Evolutionary conservation across 1,284 basidiomycete species (phyloP).

Genomic region (Boletellus deceptivus): DNA sequence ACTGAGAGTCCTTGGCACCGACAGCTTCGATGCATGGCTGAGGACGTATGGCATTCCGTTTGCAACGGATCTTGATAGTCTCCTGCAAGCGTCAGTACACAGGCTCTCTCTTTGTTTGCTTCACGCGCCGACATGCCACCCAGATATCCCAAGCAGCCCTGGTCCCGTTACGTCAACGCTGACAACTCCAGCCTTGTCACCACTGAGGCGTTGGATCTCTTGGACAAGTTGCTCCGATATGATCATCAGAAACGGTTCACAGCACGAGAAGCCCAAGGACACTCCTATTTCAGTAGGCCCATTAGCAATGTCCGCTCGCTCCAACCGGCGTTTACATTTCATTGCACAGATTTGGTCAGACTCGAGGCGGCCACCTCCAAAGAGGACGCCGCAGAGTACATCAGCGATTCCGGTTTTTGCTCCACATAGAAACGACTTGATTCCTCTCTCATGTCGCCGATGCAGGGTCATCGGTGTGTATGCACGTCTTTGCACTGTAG

Average conservation of each 20-base stretch:
- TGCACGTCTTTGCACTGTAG: not conserved
- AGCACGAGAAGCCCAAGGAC: slow-evolving; percentile 73
- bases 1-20: slow-evolving; percentile 83
- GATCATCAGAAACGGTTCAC: slow-evolving; percentile 85
- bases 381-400: slow-evolving; percentile 49
- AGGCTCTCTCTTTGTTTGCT: not conserved
- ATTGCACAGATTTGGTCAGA: slow-evolving; percentile 47
- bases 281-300: slow-evolving; percentile 73
- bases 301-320: slow-evolving; percentile 17
- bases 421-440: slow-evolving; percentile 40
- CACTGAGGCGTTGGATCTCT: slow-evolving; percentile 74
- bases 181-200: slow-evolving; percentile 78
- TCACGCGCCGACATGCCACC: slow-evolving; percentile 4
- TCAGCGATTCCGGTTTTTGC: slow-evolving; percentile 60
- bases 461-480: slow-evolving; percentile 2
- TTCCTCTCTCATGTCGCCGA: not conserved
- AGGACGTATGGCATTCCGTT: slow-evolving; percentile 76
- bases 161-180: slow-evolving; percentile 65
- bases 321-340: slow-evolving; percentile 20
- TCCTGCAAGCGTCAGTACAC: slow-evolving; percentile 55
- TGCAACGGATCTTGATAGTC: slow-evolving; percentile 64
- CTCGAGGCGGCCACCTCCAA: slow-evolving; percentile 51
- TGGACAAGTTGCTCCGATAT: slow-evolving; percentile 83
- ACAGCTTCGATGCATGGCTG: slow-evolving; percentile 72
- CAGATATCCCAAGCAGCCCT: slow-evolving; percentile 74